phyloP scores from a whole-genome alignment of 805 yeast species.

The Candida suzukii region DNA sequence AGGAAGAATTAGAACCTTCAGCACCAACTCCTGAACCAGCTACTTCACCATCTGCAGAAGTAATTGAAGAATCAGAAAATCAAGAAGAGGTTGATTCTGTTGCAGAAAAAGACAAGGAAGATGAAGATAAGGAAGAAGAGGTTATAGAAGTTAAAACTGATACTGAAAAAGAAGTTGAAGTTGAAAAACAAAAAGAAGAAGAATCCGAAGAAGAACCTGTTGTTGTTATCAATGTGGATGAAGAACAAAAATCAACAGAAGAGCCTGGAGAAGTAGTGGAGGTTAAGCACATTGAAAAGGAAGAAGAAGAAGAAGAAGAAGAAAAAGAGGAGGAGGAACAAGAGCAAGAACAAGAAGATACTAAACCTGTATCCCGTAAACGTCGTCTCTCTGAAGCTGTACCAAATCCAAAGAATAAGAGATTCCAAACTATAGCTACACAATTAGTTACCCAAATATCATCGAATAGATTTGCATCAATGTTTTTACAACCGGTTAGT shows the following conservation, averaged over 20 bases:
- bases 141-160: background rate
- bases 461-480: constrained; percentile 66
- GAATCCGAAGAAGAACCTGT: background rate
- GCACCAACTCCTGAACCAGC: constrained; percentile 10
- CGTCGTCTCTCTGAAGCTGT: constrained; percentile 14
- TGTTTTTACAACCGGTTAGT: constrained; percentile 65
- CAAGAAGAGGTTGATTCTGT: background rate
- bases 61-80: no score
- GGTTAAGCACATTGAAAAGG: background rate
- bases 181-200: background rate
- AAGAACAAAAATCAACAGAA: background rate
- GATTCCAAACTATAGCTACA: constrained; percentile 54
- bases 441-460: constrained; percentile 59
- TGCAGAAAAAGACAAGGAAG: background rate
- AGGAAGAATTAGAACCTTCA: constrained; percentile 1
- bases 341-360: constrained; percentile 1
- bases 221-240: no score
- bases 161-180: background rate
- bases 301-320: constrained; percentile 7
- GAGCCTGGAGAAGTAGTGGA: background rate
- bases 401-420: constrained; percentile 28
- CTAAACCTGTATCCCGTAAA: constrained; percentile 5
- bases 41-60: constrained; percentile 3
- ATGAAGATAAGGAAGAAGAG: background rate
- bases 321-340: constrained; percentile 1